Base-by-base conservation (phyloP, 1,284 basidiomycete species). In the Apiotrichum domesticum region DNA sequence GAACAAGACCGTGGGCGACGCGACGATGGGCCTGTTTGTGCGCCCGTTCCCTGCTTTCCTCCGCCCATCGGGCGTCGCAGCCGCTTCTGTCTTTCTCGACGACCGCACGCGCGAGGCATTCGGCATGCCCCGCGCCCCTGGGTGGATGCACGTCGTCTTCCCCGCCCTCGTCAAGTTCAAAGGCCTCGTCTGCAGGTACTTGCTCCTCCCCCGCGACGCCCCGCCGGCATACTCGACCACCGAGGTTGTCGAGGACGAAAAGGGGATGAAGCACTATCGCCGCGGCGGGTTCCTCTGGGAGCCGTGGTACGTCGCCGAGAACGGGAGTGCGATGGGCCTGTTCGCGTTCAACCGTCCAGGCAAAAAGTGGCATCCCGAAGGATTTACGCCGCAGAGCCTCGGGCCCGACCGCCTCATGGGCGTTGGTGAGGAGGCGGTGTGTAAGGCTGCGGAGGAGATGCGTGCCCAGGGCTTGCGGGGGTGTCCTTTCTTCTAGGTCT, bases 281-380 rank as follows among this genome's bases (percentile, higher is more conserved):
- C 53, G 59, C 8, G 14, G 55, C 21, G 59, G 59, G 0, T 61
- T 52, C 53, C 53, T 61, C 37, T 61, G 51, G n/a, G 59, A 61
- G 56, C 59, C 59, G 37, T 61, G 42, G 45, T 61, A 61, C 35
- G 37, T 40, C 21, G 33, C n/a, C 29, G 35, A 35, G 1, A 29
- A 21, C 6, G 46, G 37, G 5, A 11, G 44, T 6, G 40, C 13
- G 10, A 14, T 57, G 15, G 59, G 59, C 15, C 45, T 47, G 1
- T 45, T 57, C 2, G 50, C 50, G 41, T 40, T 34, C 13, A 37
- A 35, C 34, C 45, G 35, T 10, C 55, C 56, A 0, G 46, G 44
- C 2, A 8, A 47, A 6, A 40, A 53, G 51, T 60, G 48, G 44
- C 34, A 44, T 6, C n/a, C 47, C 4, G 33, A 41, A 1, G 58